Evolutionary conservation across 2,329 filamentous ascomycete species (phyloP).

Genomic region (Sarocladiaceae sp.): DNA sequence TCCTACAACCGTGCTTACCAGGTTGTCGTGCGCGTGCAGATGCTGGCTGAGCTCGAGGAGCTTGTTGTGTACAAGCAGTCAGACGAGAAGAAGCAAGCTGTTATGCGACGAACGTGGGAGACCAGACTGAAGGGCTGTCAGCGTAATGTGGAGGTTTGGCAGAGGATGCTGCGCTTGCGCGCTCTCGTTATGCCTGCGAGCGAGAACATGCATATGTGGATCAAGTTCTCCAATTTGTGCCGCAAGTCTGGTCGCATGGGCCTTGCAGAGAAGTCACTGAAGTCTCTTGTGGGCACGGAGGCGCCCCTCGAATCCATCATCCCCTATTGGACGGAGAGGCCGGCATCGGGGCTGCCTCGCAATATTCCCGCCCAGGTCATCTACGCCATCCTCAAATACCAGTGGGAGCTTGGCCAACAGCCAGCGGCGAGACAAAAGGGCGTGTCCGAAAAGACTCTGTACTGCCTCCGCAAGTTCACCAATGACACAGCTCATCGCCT

Average conservation of each 20-base stretch:
- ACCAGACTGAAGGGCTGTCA: constrained; percentile 91
- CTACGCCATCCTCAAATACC: constrained; percentile 95
- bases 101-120: constrained; percentile 93
- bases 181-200: constrained; percentile 86
- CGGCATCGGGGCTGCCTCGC: constrained; percentile 17
- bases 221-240: constrained; percentile 98
- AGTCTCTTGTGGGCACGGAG: constrained; percentile 77
- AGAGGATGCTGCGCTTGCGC: constrained; percentile 92
- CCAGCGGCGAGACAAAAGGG: constrained; percentile 35
- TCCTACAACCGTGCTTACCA: constrained; percentile 97
- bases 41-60: constrained; percentile 97
- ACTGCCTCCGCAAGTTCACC: constrained; percentile 58
- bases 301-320: constrained; percentile 57
- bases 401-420: constrained; percentile 82
- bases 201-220: constrained; percentile 99
- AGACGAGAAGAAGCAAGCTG: constrained; percentile 81
- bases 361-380: constrained; percentile 72
- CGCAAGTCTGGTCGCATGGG: constrained; percentile 94
- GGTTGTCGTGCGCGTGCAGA: constrained; percentile 97
- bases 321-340: constrained; percentile 49
- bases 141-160: constrained; percentile 97
- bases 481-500: constrained; percentile 52
- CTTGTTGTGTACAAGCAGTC: constrained; percentile 98
- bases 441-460: constrained; percentile 51
- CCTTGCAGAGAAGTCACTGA: constrained; percentile 90